Percentiles rank a stretch among this genome's conserved stretches.
These are phyloP conservation scores for Cyberlindnera nakhonratchasimensis DNA, from an alignment of 805 yeast genomes.

Conservation along the genomic window DNA sequence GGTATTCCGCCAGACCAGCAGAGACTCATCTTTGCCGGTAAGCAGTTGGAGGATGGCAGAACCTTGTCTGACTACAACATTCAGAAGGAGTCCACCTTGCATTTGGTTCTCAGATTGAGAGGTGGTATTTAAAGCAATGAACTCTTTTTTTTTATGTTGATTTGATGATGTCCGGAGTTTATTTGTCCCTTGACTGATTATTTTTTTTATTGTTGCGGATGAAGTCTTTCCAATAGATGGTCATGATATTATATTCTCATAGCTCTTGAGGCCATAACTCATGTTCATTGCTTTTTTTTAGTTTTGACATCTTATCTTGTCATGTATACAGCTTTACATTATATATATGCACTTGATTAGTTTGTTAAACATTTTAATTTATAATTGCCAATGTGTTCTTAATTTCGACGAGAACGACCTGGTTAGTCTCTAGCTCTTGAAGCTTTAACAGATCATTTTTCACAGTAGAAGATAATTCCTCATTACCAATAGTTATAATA, in stretches of 20 bases:
- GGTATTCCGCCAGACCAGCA: conserved; percentile 98
- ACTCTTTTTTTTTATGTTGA: background rate
- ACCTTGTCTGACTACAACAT: conserved; percentile 92
- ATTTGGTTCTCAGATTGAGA: conserved; percentile 81
- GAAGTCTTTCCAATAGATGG: background rate
- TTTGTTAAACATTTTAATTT: background rate
- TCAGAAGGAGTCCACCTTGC: conserved; percentile 88
- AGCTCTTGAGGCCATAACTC: too few relatives aligned
- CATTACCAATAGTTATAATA: conserved; percentile 20
- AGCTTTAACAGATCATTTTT: conserved; percentile 27
- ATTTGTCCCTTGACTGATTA: background rate
- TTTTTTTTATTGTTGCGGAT: background rate
- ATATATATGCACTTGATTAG: background rate
- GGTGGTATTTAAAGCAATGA: conserved; percentile 70
- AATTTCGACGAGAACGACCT: conserved; percentile 41
- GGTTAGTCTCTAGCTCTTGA: conserved; percentile 38
- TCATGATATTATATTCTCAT: background rate
- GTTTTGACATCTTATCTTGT: background rate
- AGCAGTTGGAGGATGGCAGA: conserved; percentile 95
- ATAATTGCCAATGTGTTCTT: conserved; percentile 10
- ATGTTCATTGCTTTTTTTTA: conserved; percentile 31
- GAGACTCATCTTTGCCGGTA: conserved; percentile 93
- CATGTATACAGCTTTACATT: background rate
- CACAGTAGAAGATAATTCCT: conserved; percentile 17
- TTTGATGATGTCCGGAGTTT: conserved; percentile 1